Evolutionary conservation across 2,329 filamentous ascomycete genomes (phyloP), one percentile per base, ranked within the genome.

Genomic region (Endocalyx cinctus): DNA sequence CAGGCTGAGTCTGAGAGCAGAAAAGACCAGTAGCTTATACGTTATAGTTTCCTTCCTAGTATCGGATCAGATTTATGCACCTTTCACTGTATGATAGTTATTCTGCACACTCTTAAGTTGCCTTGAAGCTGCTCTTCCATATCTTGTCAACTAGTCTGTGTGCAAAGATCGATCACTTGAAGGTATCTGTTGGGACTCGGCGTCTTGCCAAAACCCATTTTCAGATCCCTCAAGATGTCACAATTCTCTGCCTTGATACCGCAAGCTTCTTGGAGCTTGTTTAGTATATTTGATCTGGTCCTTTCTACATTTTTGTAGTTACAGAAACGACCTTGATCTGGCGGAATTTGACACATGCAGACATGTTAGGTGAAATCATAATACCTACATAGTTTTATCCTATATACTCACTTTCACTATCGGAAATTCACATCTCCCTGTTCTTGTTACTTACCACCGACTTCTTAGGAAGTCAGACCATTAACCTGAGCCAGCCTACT

Each of bases 61-160:
- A n/a, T n/a, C n/a, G n/a, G n/a, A n/a, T n/a, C n/a, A n/a, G n/a
- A n/a, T n/a, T n/a, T n/a, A n/a, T n/a, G n/a, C n/a, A n/a, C n/a
- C n/a, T n/a, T 31, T 37, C 27, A 14, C 31, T 14, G 27, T 34
- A 51, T 60, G 31, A 51, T 18, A 28, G 30, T 26, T 22, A 27
- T 34, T 45, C 59, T 84, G 87, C 87, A 90, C 84, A 83, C 85
- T 84, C 83, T 94, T 95, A 84, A 95, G 88, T 92, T 94, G 86
- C 77, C 87, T 88, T 76, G 75, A 79, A 67, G 65, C 60, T 70
- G 70, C 72, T 76, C 67, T 67, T 74, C 84, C 76, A 76, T 90
- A 81, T 79, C 77, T 78, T 88, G 86, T 80, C 83, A 81, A 92
- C 89, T 81, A 92, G 88, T 95, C 88, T 85, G 79, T 81, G 84